phyloP scores from a whole-genome alignment of 2,329 filamentous ascomycete species.

The Fusarium camptoceras region DNA sequence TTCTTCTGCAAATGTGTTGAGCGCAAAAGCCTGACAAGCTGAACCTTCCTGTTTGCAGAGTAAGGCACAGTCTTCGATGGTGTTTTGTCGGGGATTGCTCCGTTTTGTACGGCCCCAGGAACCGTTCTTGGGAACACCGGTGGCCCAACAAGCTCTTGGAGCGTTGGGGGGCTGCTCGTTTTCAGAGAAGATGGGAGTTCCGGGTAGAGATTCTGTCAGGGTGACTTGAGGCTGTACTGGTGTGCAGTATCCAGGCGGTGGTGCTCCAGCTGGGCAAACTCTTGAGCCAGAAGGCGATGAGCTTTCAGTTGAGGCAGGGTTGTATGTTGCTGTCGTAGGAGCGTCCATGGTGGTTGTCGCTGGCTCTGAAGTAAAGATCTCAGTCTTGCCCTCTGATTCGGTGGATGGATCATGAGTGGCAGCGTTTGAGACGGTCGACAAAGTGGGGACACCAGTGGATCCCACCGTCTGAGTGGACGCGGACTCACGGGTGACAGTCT shows the following conservation, averaged over 20 bases:
- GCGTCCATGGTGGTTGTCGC: neutral
- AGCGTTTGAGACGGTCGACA: neutral
- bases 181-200: neutral
- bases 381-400: neutral
- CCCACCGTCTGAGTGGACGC: neutral
- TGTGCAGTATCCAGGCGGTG: conserved; percentile 13
- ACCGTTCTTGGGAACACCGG: neutral
- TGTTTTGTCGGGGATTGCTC: conserved; percentile 7
- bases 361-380: neutral
- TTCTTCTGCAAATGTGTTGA: neutral
- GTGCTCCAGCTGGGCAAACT: neutral
- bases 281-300: neutral
- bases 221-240: neutral
- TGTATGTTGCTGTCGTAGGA: neutral
- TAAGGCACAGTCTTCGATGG: conserved; percentile 20
- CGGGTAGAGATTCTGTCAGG: neutral
- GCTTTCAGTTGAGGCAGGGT: neutral
- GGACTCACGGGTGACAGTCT: neutral
- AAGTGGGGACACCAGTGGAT: neutral
- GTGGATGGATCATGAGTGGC: neutral
- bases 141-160: conserved; percentile 9
- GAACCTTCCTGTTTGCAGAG: conserved; percentile 10
- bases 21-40: conserved; percentile 12
- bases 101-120: conserved; percentile 5
- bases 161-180: neutral